phyloP scores from a whole-genome alignment of 2,329 filamentous ascomycete genomes.

The Chalara sp. region DNA sequence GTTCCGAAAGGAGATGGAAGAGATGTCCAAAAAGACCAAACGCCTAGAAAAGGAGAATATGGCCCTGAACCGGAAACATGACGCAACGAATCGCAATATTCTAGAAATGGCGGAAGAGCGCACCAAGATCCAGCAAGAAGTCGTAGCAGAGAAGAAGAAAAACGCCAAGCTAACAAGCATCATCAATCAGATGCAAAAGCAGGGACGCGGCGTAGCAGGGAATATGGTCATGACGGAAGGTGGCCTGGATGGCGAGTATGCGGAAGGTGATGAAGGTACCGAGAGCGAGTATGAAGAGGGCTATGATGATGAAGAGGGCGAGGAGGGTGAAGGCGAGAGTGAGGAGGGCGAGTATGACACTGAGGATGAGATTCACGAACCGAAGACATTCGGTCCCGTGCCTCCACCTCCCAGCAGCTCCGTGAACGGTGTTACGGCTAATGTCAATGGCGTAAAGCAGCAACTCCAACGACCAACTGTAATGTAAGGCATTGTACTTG shows the following conservation, averaged over 20 bases:
- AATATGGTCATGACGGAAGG: conserved; percentile 55
- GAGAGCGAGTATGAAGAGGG: conserved; percentile 60
- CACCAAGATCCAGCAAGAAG: conserved; percentile 64
- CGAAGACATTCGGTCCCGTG: conserved; percentile 25
- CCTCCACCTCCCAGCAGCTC: conserved; percentile 22
- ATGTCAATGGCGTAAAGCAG: conserved; percentile 24
- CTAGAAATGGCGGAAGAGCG: conserved; percentile 96
- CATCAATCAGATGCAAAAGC: conserved; percentile 93
- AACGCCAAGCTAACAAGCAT: conserved; percentile 89
- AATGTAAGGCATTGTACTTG: too few relatives aligned
- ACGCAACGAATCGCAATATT: conserved; percentile 89
- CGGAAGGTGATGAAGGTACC: conserved; percentile 47
- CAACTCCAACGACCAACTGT: too few relatives aligned
- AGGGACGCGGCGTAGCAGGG: conserved; percentile 71
- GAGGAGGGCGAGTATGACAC: conserved; percentile 35
- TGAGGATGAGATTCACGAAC: conserved; percentile 26
- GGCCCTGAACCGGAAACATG: conserved; percentile 83
- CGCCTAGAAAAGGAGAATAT: conserved; percentile 95
- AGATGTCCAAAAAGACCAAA: conserved; percentile 99
- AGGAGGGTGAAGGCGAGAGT: conserved; percentile 32
- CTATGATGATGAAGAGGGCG: conserved; percentile 54
- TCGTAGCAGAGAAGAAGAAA: conserved; percentile 70
- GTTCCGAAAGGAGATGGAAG: conserved; percentile 98
- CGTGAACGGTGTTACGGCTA: conserved; percentile 15
- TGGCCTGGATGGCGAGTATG: conserved; percentile 47